Evolutionary conservation across 495 filamentous ascomycete genomes (phyloP), one percentile per base, ranked within the genome.

Genomic region (Astrothelium subdiscretum): DNA sequence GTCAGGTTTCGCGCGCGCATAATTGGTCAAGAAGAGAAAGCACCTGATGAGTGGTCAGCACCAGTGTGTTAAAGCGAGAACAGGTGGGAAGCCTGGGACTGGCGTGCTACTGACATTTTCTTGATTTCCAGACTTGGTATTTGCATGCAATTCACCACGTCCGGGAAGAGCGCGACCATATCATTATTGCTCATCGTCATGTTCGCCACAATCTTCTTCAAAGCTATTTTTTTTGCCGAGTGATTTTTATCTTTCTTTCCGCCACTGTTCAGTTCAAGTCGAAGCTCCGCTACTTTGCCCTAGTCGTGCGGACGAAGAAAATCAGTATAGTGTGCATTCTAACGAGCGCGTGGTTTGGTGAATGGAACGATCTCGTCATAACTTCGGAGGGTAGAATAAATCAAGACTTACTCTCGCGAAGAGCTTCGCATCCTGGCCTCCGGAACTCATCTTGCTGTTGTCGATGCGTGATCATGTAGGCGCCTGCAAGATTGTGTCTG

Each of bases 141-240:
- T 62, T 87, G 84, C 94, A 99, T 99, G 78, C 91, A 96, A 58
- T 78, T 85, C 67, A 97, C 86, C 40, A 99, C 86, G 73, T 99
- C 94, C 27, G 95, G 91, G 67, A 99, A 99, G 63, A 99, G 77
- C 26, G 88, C 90, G 59, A 97, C 87, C 94, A 99, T 99, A 74
- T 99, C 94, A 69, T 99, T 99, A 74, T 97, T 99, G 82, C 91
- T 96, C 94, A 97, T 97, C 61, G 94, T 97, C 94, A 99, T 97
- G 72, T 97, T 99, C 67, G 94, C 94, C 70, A 99, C 94, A 67
- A 99, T 97, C 81, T 97, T 97, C 85, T 99, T 99, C 59, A 99
- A 80, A 31, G 94, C 92, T 71, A 96, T 96, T 83, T 97, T 97
- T 81, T 97, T 99, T 66, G 88, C 85, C 44, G 90, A 86, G 73